Evolutionary conservation across 2,329 filamentous ascomycete species (phyloP), one percentile per base, ranked within the genome.

Genomic region (Claviceps digitariae): DNA sequence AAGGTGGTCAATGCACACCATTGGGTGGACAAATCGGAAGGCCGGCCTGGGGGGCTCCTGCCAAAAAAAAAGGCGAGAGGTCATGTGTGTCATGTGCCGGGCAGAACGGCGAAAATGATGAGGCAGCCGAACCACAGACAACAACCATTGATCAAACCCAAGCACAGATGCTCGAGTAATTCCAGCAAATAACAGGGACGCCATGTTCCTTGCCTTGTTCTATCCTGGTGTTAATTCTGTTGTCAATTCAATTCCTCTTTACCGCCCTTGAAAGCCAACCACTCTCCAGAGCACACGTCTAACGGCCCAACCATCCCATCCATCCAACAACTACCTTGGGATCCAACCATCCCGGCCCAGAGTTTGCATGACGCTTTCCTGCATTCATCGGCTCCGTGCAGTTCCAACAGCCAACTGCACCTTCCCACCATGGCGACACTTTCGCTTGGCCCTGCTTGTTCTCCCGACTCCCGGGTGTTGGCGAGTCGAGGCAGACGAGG

Each of bases 361-460:
- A 15, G 12, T 27, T 36, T 47, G 41, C 50, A 52, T 47, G 31
- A 40, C 31, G 43, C 43, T 40, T 52, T 38, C 50, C 50, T 47
- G 43, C 23, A 40, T 27, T 20, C 17, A 47, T 29, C 34, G 29
- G 44, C 36, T n/a, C 34, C 40, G 25, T 48, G 23, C 51, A 36
- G 51, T 23, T 41, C 41, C 21, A 25, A 34, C 50, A 47, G 40
- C 50, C 49, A 51, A 36, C 49, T 15, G 49, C 49, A 17, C 49
- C 40, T 43, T 51, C 25, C 36, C 36, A 43, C 20, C 36, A 29
- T 43, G 23, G 36, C n/a, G 12, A 9, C 23, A 29, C 13, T 20
- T 29, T 50, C 48, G 48, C 38, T 41, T 41, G 36, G 36, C 36
- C 48, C 29, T 21, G 48, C 46, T 48, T 29, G 29, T 21, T 25